A percentile compares a stretch with the other conserved stretches of the same genome.
These are phyloP conservation scores for Picocystis sp. DNA, from an alignment of 163 green algal species.

Conservation along the genomic window DNA sequence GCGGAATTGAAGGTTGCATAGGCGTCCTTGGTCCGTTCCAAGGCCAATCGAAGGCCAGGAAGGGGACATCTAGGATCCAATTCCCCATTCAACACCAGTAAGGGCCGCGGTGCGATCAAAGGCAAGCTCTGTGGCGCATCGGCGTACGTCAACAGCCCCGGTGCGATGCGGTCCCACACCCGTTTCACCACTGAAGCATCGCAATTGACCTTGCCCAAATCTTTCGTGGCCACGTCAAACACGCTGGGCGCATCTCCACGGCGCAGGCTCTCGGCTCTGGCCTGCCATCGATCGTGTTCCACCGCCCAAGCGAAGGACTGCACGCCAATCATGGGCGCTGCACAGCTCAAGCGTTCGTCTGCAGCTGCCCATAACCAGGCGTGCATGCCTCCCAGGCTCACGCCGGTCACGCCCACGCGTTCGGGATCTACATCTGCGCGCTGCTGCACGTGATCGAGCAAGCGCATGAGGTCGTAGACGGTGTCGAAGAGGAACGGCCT, in stretches of 20 bases:
- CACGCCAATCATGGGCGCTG: conserved; percentile 44
- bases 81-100: conserved; percentile 34
- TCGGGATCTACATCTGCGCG: conserved; percentile 34
- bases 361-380: conserved; percentile 34
- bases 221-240: conserved; percentile 24
- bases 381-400: conserved; percentile 49
- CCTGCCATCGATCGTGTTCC: conserved; percentile 17
- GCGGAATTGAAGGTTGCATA: conserved; percentile 8
- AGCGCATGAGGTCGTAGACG: conserved; percentile 40
- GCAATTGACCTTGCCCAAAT: conserved; percentile 16
- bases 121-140: conserved; percentile 29
- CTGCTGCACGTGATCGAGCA: conserved; percentile 40
- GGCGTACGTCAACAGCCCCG: conserved; percentile 23
- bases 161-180: conserved; percentile 37
- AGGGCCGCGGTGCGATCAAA: conserved; percentile 25
- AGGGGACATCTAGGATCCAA: conserved; percentile 30
- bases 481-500: conserved; percentile 54
- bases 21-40: background rate
- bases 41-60: conserved; percentile 16
- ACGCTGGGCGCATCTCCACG: conserved; percentile 13
- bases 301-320: conserved; percentile 29
- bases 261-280: conserved; percentile 16
- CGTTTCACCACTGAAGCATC: conserved; percentile 19
- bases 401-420: conserved; percentile 41
- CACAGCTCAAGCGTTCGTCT: conserved; percentile 31